phyloP scores from a whole-genome alignment of 305 asterid species.

The Fraxinus floribunda region DNA sequence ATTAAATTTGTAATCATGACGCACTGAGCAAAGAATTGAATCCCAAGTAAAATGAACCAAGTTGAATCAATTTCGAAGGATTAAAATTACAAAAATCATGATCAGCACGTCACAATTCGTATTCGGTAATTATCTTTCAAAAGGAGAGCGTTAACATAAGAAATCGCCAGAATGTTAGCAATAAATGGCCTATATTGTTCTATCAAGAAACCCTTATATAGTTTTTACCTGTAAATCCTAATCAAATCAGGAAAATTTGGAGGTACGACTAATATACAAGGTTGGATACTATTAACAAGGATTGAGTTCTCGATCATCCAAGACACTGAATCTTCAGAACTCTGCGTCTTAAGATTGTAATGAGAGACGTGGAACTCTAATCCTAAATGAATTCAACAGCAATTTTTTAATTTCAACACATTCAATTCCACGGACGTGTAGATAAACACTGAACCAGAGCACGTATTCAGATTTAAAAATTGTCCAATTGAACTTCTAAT shows the following conservation, averaged over 20 bases:
- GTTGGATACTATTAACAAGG: neutral
- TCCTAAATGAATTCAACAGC: neutral
- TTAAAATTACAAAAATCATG: neutral
- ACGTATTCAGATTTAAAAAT: neutral
- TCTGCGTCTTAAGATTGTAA: neutral
- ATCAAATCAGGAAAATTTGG: neutral
- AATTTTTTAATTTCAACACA: neutral
- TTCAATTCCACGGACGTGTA: neutral
- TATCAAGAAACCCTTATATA: neutral
- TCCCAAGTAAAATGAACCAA: neutral
- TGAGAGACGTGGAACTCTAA: neutral
- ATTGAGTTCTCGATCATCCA: neutral
- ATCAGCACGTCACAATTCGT: neutral
- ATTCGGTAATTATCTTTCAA: neutral
- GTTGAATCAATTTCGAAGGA: neutral
- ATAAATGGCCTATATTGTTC: neutral
- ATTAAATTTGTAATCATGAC: neutral
- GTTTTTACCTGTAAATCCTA: neutral
- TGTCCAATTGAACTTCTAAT: neutral
- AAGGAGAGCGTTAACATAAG: neutral
- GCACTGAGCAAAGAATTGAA: neutral
- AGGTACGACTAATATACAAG: neutral
- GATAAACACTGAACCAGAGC: neutral
- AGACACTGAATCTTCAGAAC: neutral
- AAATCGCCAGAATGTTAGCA: neutral